Base-by-base conservation (phyloP, 805 yeast species). In the Yamadazyma olivae region DNA sequence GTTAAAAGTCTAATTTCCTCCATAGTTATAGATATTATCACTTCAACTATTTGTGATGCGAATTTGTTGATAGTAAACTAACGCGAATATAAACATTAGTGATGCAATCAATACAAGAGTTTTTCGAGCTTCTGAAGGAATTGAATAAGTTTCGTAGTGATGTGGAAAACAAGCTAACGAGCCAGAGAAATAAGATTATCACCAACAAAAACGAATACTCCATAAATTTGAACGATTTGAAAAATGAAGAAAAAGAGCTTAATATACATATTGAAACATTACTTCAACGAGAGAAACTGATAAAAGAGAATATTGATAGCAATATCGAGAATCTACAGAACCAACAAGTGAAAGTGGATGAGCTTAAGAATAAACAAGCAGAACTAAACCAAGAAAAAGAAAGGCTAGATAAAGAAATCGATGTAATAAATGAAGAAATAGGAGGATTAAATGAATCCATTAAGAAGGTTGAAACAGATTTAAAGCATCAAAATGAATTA, bases 1-100 rank as follows among this genome's bases (percentile, higher is more conserved):
- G 93, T 83, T 18, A 85, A 65, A 24, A 85, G 63, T 43, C 64
- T 75, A 13, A 81, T 29, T 14, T 32, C 37, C n/a, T 19, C 34
- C 36, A 33, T 38, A 3, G 19, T 7, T 16, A 16, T 27, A 12
- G 16, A 12, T 27, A 6, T 24, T 6, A 24, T n/a, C n/a, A n/a
- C n/a, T n/a, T n/a, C n/a, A n/a, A n/a, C n/a, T n/a, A n/a, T n/a
- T n/a, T n/a, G n/a, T n/a, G n/a, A n/a, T n/a, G n/a, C n/a, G n/a
- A n/a, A n/a, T n/a, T 20, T 7, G 22, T 6, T 20, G 22, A 20
- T 20, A 20, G 22, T 20, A 20, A 20, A 20, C 23, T 20, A 13
- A 13, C 30, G 30, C 30, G 30, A 27, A 27, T 6, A 14, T 24
- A 13, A 33, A 32, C 22, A 24, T 10, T n/a, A 20, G 10, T 20